phyloP scores from a whole-genome alignment of 306 rosid genomes.

The Alnus rubra region DNA sequence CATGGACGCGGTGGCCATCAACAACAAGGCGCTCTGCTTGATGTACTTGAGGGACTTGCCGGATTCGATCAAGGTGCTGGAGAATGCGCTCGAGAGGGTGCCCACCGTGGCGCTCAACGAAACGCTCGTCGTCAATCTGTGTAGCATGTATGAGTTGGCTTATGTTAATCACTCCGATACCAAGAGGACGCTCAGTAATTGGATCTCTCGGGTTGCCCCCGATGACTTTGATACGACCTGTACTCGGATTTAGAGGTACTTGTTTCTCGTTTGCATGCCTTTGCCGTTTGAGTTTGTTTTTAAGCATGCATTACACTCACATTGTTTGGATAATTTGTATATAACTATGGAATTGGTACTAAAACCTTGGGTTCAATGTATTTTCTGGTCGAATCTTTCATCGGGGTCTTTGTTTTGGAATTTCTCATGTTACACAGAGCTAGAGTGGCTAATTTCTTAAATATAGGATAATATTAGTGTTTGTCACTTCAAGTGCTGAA shows the following conservation, averaged over 20 bases:
- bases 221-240: constrained; percentile 86
- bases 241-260: constrained; percentile 72
- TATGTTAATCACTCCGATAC: constrained; percentile 89
- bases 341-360: neutral
- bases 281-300: neutral
- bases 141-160: constrained; percentile 97
- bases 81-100: constrained; percentile 83
- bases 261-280: neutral
- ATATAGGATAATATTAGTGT: neutral
- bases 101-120: constrained; percentile 87
- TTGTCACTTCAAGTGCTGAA: neutral
- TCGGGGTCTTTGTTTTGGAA: neutral
- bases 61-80: constrained; percentile 87
- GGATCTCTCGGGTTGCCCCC: constrained; percentile 96
- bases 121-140: constrained; percentile 79
- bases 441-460: neutral
- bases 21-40: constrained; percentile 88
- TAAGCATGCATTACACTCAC: neutral
- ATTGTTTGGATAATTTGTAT: neutral
- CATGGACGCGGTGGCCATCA: constrained; percentile 66
- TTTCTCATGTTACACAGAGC: neutral
- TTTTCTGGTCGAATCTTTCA: neutral
- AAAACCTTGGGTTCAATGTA: neutral
- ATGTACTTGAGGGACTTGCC: constrained; percentile 92
- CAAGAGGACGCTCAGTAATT: constrained; percentile 84